Conservation (phyloP, 306 rosid species). For the Vigna angularis region DNA sequence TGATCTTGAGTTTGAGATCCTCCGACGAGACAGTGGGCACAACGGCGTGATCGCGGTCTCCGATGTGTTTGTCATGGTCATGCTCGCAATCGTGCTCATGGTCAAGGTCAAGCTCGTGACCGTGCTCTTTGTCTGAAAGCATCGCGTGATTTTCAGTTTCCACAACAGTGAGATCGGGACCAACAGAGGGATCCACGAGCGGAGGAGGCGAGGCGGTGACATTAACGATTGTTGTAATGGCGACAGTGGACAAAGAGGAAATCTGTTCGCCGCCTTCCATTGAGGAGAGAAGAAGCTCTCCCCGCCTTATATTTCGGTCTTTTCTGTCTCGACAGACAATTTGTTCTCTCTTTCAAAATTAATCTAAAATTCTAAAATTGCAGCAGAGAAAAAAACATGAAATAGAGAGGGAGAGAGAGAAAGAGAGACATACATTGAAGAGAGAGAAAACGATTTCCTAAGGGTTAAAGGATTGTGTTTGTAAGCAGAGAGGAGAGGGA, state of each 20-base stretch:
- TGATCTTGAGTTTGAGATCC: constrained; percentile 81
- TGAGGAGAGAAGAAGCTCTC: constrained; percentile 40
- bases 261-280: constrained; percentile 80
- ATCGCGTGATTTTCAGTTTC: constrained; percentile 55
- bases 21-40: constrained; percentile 59
- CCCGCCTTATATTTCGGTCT: constrained; percentile 49
- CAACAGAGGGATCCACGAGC: background rate
- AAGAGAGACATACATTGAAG: constrained; percentile 63
- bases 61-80: constrained; percentile 45
- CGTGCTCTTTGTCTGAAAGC: constrained; percentile 65
- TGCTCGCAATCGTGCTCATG: constrained; percentile 46
- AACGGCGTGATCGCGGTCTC: constrained; percentile 54
- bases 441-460: constrained; percentile 96
- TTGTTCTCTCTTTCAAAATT: background rate
- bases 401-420: background rate
- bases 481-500: constrained; percentile 58
- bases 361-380: background rate
- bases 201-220: constrained; percentile 48
- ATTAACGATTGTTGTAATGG: constrained; percentile 41
- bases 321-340: constrained; percentile 48
- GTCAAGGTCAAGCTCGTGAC: constrained; percentile 32
- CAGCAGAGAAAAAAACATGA: background rate
- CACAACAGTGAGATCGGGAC: constrained; percentile 43
- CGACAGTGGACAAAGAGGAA: constrained; percentile 43
- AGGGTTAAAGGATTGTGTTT: constrained; percentile 90